Base-by-base conservation (phyloP, 495 filamentous ascomycete genomes). In the Penicillium mononematosum region DNA sequence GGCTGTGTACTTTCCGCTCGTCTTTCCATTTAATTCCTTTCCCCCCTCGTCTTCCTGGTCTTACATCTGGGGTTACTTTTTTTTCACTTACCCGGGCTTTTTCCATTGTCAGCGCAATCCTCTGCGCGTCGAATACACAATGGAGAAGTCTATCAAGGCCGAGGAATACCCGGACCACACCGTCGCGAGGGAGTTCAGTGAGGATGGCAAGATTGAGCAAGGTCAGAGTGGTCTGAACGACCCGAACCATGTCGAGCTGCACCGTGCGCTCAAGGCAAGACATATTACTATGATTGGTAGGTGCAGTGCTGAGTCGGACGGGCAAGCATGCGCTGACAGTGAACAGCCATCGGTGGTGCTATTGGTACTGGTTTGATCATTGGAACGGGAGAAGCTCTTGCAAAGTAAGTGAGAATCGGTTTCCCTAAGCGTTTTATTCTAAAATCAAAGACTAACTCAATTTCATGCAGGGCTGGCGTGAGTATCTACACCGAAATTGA, bases 221-320 rank as follows among this genome's bases (percentile, higher is more conserved):
- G 67, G 66, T 57, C 64, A 65, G 25, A 65, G 67, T 55, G 58
- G 60, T 5, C 41, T 74, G 4, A 59, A 49, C 1, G 55, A 65
- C 12, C 62, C 64, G 2, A 59, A 67, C 22, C 61, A 75, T 73
- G 66, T 67, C 3, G 63, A 73, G 12, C 71, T 91, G n/a, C 85
- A 86, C 39, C 85, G 89, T 47, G 88, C 83, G 16, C 78, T 92
- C 52, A 85, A 88, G 62, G 82, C 88, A 5, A 82, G 89, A 43
- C 89, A 91, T 55, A 88, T 92, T 67, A 87, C 88, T 65, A 92
- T 92, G 91, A 95, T 96, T 65, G 74, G 74, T 75, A 66, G 5
- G 61, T 50, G 2, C 1, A 1, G 7, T 49, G 12, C 9, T 17
- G 48, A 34, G 17, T 9, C 6, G 16, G 5, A 31, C 32, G 22